Base-by-base conservation (phyloP, 495 filamentous ascomycete genomes). In the Daldinia bambusicola region DNA sequence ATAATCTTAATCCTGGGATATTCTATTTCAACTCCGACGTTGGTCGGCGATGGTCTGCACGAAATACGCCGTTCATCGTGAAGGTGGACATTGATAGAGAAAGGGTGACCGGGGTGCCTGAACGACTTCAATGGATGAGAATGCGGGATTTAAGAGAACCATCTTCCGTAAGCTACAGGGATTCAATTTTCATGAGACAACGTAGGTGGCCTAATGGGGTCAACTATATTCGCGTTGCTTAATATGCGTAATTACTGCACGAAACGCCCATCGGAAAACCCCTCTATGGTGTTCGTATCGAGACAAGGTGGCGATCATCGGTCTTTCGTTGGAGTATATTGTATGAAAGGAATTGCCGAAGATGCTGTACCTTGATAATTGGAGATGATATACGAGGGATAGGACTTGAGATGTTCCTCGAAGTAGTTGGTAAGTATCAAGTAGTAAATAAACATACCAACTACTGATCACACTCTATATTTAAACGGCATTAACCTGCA, bases 61-160 rank as follows among this genome's bases (percentile, higher is more conserved):
- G 18, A 5, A 0, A 22, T 48, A 18, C 43, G 18, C 43, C 43
- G 12, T 48, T 16, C 16, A 9, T 16, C 43, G 4, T 48, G 9
- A 4, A 22, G 43, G 43, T 48, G 43, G 43, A 48, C 18, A 48
- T 48, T 48, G 43, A 18, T 1, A 22, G 9, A 48, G 18, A 48
- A 48, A 48, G 12, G 10, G 18, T 12, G 18, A 48, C 43, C 20
- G 43, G 43, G 43, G 8, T 48, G 18, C 22, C 9, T 48, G 0
- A 48, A 2, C 12, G 8, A 16, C 43, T 22, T 48, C 18, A 18
- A 48, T 18, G 43, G 16, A 48, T 48, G 16, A 48, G 6, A 20
- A 48, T 48, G 43, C 43, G 43, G 43, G 16, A 48, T 48, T 48
- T 48, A 48, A 48, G 43, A 43, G n/a, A 8, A 48, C 9, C 22